Base-by-base conservation (phyloP, 2,329 filamentous ascomycete genomes). In the Emericellopsis cladophorae region DNA sequence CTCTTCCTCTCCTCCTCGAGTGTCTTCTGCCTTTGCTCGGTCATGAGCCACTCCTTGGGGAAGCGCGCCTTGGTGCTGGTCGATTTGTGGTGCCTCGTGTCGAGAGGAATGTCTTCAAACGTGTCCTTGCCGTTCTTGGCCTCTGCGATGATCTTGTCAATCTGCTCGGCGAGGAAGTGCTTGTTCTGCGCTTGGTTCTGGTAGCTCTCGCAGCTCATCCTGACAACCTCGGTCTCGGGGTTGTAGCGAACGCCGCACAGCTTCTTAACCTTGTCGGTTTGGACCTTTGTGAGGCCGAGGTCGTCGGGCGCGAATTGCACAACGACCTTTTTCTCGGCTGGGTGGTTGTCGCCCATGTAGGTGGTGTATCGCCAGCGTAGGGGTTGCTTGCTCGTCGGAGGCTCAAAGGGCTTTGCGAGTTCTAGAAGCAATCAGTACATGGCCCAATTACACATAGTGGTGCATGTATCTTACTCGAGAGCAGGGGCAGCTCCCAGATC, bases 331-430 rank as follows among this genome's bases (percentile, higher is more conserved):
- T 79, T 81, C 62, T 88, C 79, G 3, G 90, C 87, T 0, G 92
- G 90, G 64, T 98, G 93, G 42, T 76, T 69, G 64, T 96, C 92
- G 53, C 90, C 90, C 74, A 98, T 82, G 65, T 96, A 96, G 31
- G 83, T 89, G 14, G 92, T 98, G 68, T 95, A 95, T 53, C 92
- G 82, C 78, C 95, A 98, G 53, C 90, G 83, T 43, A 98, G 76
- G 36, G 87, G 78, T 51, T 84, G 72, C 36, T 77, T 61, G 24
- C 70, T 60, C 12, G 74, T 71, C 2, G 90, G 87, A 3, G 79
- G 75, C 45, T 72, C 64, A 59, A 95, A 96, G 15, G 85, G 82
- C 61, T 85, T 85, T 42, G 85, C 82, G 46, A 92, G 74, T 57
- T 90, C 86, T 95, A 54, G 39, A 32, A 42, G 31, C 34, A 3